These are phyloP conservation scores for Populus simonii DNA, from an alignment of 345 rosid genomes.

Conservation along the genomic window DNA sequence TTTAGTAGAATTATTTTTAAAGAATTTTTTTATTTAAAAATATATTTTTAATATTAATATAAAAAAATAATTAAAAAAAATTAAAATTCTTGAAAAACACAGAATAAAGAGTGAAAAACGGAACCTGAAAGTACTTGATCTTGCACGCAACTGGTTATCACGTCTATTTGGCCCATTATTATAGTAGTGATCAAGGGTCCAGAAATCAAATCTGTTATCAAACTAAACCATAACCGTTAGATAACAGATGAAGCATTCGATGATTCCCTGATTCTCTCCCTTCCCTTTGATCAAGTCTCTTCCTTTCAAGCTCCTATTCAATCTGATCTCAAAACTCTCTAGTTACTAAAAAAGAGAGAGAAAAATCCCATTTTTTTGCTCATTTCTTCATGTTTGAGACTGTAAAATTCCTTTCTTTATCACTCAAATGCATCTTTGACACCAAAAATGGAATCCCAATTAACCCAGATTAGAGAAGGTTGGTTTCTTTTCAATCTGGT, in stretches of 20 bases:
- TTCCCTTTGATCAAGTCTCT: background rate
- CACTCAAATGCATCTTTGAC: background rate
- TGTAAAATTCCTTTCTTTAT: background rate
- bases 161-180: background rate
- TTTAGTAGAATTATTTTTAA: too few relatives aligned
- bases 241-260: background rate
- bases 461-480: slow-evolving; percentile 5
- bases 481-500: slow-evolving; percentile 4
- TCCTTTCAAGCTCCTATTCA: background rate
- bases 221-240: background rate
- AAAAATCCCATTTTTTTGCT: background rate
- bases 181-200: background rate
- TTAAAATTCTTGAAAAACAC: too few relatives aligned
- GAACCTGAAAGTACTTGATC: too few relatives aligned
- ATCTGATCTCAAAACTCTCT: background rate
- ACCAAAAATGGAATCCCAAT: background rate
- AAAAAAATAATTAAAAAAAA: too few relatives aligned
- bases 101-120: too few relatives aligned
- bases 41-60: too few relatives aligned
- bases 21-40: too few relatives aligned
- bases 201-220: background rate
- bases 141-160: too few relatives aligned
- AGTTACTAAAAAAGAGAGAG: background rate
- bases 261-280: background rate
- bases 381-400: background rate